Evolutionary conservation across 2,329 filamentous ascomycete genomes (phyloP).

Genomic region (Alternaria panax): DNA sequence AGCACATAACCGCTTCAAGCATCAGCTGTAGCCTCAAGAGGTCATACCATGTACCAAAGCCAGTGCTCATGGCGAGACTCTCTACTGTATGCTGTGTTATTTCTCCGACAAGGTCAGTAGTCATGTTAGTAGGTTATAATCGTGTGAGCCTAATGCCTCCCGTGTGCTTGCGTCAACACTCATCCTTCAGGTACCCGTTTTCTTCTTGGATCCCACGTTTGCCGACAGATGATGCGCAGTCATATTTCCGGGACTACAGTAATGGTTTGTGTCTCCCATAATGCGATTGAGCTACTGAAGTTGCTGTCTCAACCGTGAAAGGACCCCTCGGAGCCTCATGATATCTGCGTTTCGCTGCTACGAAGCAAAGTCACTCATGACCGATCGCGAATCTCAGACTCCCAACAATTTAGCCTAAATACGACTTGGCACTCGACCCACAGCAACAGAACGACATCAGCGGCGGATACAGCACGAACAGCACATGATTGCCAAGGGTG

Average conservation of each 20-base stretch:
- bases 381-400: neutral
- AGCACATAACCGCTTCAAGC: neutral
- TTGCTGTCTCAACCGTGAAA: neutral
- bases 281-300: neutral
- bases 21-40: neutral
- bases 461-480: slow-evolving; percentile 1
- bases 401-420: slow-evolving; percentile 22
- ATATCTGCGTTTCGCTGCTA: neutral
- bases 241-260: neutral
- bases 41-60: neutral
- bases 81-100: neutral
- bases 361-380: neutral
- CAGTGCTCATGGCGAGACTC: neutral
- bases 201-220: neutral
- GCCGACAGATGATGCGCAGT: neutral
- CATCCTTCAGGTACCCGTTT: neutral
- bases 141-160: neutral
- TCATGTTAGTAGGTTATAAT: neutral
- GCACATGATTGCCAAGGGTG: slow-evolving; percentile 8
- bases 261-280: neutral
- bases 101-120: neutral
- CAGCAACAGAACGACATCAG: slow-evolving; percentile 8
- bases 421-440: slow-evolving; percentile 11
- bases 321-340: slow-evolving; percentile 3
- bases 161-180: neutral